Evolutionary conservation across 306 rosid species (phyloP), one percentile per base, ranked within the genome.

Genomic region (Prunus persica): DNA sequence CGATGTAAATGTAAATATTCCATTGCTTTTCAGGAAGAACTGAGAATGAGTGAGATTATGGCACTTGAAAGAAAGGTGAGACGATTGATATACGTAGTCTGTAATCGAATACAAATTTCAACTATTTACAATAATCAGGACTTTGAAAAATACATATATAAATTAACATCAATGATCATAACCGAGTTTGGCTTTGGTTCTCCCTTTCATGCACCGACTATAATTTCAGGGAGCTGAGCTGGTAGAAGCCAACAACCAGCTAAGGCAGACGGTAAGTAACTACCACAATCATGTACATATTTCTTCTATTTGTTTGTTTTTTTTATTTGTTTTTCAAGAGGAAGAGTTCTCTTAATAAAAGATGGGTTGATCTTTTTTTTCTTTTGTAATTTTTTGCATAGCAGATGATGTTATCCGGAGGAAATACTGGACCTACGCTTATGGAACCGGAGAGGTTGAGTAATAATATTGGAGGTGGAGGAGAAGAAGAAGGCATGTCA

Each of bases 41-140:
- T 51, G 67, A 43, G 75, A 52, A 45, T 67, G 62, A 54, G 27
- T 62, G 77, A 84, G 81, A 79, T 79, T 66, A 62, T 14, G 11
- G 22, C 75, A 11, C 78, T 83, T 43, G 72, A 79, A 73, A 67
- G 28, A 43, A 73, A 84, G 82, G 87, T 83, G 15, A 27, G 9
- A 63, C 30, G 18, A 60, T 24, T 24, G 38, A 11, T 60, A 16
- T 60, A 1, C 5, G 10, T 56, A 4, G 6, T 12, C 18, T 60
- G 25, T 57, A 22, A n/a, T 20, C 8, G 3, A 20, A 57, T 3
- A n/a, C 11, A 15, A 60, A 27, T 25, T 25, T 60, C 1, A 41
- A 63, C 3, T 6, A 28, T 3, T n/a, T 18, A 28, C 6, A 63
- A 63, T 30, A 14, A 28, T 63, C 52, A 47, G 15, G 16, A 47